These are phyloP conservation scores for Capronia epimyces DNA, from an alignment of 2,329 filamentous ascomycete genomes.

Conservation along the genomic window DNA sequence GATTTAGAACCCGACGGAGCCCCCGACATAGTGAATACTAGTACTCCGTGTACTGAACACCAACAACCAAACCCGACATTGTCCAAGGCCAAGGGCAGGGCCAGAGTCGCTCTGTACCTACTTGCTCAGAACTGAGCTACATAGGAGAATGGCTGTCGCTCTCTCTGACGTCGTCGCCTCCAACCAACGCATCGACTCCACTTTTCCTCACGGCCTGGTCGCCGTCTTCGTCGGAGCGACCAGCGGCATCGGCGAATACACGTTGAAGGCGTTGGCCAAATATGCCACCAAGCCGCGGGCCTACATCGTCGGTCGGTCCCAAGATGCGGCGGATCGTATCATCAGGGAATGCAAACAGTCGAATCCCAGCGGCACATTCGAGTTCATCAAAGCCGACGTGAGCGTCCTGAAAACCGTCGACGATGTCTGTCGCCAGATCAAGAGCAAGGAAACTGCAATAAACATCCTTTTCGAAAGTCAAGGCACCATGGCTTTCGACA, in stretches of 20 bases:
- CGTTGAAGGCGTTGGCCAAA: constrained; percentile 45
- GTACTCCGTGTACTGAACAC: no score
- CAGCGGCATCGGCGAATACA: constrained; percentile 49
- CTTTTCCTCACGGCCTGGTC: constrained; percentile 34
- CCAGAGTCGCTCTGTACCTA: no score
- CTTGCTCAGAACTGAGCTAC: no score
- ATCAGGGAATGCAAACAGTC: constrained; percentile 39
- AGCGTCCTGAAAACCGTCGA: constrained; percentile 51
- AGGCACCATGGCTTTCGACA: constrained; percentile 24
- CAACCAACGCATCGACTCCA: constrained; percentile 33
- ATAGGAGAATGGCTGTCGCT: no score
- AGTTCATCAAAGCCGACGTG: constrained; percentile 48
- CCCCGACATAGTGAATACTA: no score
- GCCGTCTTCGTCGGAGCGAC: constrained; percentile 53
- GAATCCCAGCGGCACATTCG: constrained; percentile 43
- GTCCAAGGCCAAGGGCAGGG: no score
- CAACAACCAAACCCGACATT: no score
- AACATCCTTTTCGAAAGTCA: constrained; percentile 33
- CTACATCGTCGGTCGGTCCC: constrained; percentile 49
- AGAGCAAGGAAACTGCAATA: constrained; percentile 29
- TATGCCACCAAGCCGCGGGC: constrained; percentile 41
- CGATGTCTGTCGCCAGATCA: constrained; percentile 44
- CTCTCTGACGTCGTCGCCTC: constrained; percentile 36
- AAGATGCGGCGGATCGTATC: constrained; percentile 36
- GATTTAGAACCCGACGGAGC: no score